Evolutionary conservation across 75 land plant species (phyloP), one percentile per base, ranked within the genome.

Genomic region (Pinus taeda): DNA sequence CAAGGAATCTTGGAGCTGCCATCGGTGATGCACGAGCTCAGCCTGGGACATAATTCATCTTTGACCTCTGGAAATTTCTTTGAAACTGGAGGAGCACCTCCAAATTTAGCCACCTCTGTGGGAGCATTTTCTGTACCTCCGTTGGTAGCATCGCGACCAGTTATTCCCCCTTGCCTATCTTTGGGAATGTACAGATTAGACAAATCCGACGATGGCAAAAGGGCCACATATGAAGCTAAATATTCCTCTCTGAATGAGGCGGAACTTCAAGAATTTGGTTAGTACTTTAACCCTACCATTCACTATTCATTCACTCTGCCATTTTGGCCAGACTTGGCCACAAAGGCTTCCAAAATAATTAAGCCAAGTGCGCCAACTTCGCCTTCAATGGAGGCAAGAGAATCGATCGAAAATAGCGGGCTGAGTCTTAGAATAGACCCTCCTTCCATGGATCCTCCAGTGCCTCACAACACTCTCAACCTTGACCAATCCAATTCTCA

Each of bases 401-500:
- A 37, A 67, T 39, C 21, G 5, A 6, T 67, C 6, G 49, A 67
- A 67, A 37, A 67, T 39, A 67, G 49, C 2, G 49, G 71, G n/a
- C 39, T 67, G 33, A 67, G 45, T 39, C 71, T 67, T 4, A 67
- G 71, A 21, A 67, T 67, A 39, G 71, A 49, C 20, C 71, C 49
- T 6, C 71, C 71, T 36, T 39, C 49, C 39, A 49, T 33, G 49
- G 71, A 67, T 36, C 45, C 12, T 3, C 29, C 21, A 6, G 12
- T 0, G 21, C 6, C 37, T 36, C 37, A 36, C 37, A 36, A 36
- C 37, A 36, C 37, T 36, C 37, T 36, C 37, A 36, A 36, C 37
- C 37, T 36, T 36, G 37, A 36, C 45, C 45, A 42, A 42, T 42
- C 45, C 45, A 42, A 42, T 42, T 42, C 0, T 22, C 3, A 0